phyloP scores from a whole-genome alignment of 2,329 filamentous ascomycete genomes.

The Sporothrix protearum region DNA sequence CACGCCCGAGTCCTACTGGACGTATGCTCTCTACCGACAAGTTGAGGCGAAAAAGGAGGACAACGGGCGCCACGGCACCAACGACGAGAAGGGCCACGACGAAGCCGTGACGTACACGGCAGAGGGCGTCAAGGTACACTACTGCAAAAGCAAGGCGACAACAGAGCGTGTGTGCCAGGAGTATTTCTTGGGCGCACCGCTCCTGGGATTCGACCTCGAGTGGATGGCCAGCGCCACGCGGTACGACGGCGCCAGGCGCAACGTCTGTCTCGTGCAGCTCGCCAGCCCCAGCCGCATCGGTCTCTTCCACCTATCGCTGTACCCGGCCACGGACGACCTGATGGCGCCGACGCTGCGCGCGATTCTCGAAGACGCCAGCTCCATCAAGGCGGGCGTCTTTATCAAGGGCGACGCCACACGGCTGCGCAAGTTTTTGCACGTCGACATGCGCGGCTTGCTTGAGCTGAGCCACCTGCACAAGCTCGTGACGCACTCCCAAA shows the following conservation, averaged over 20 bases:
- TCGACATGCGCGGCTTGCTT: conserved; percentile 65
- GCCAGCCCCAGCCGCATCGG: conserved; percentile 72
- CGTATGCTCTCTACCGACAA: conserved; percentile 63
- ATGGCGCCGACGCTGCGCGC: conserved; percentile 66
- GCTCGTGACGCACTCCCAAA: conserved; percentile 63
- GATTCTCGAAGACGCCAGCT: conserved; percentile 66
- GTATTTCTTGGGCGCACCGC: conserved; percentile 63
- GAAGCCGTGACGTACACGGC: background rate
- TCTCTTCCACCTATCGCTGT: conserved; percentile 75
- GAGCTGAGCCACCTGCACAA: conserved; percentile 82
- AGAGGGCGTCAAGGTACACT: conserved; percentile 62
- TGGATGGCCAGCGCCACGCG: conserved; percentile 60
- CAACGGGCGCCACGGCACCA: background rate
- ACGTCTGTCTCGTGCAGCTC: conserved; percentile 79
- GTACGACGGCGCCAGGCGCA: conserved; percentile 54
- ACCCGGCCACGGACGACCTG: conserved; percentile 52
- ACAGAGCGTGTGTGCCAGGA: conserved; percentile 63
- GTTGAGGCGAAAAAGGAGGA: conserved; percentile 36
- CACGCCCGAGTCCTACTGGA: conserved; percentile 60
- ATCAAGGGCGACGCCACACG: conserved; percentile 70
- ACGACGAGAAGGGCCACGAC: background rate
- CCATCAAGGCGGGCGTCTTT: conserved; percentile 74
- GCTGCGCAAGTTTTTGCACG: conserved; percentile 60
- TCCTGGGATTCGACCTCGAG: conserved; percentile 88
- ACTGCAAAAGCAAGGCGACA: conserved; percentile 65